Evolutionary conservation across 148 eudicot genomes (phyloP), one percentile per base, ranked within the genome.

Genomic region (Rhododendron molle): DNA sequence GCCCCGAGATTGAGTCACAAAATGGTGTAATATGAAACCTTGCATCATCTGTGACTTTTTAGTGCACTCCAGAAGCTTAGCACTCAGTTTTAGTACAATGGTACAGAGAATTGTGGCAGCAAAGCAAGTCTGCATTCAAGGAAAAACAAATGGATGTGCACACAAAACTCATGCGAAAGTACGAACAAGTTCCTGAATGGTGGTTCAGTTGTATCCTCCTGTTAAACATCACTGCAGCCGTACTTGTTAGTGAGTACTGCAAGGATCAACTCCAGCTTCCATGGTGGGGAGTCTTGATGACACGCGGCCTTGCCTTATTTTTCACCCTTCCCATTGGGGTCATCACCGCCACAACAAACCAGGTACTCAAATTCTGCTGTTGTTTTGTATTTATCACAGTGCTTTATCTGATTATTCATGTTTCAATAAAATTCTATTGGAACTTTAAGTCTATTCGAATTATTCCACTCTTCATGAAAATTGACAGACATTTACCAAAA

Each of bases 301-400:
- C 43, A 38, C 5, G 43, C 7, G 43, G 43, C 93, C 93, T 93
- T 56, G 94, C 95, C 40, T 89, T 93, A 81, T 76, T 92, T 82
- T 93, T 92, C 89, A 93, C 95, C 67, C 94, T 93, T 28, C 95
- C 95, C 18, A 88, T 92, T 65, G 93, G 94, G 65, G 89, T 91
- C 84, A 92, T 93, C 76, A 86, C 90, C 0, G 93, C 95, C 81
- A 93, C 95, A 12, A 91, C 94, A 23, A 93, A 93, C 78, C 93
- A 92, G 88, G 95, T 91, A 82, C 20, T 56, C 2, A 3, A 5
- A 30, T 7, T 38, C 43, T 38, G 43, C 43, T 38, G 43, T 0
- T 38, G 43, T 38, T 38, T 38, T 38, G 43, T 50, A 44, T 83
- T 82, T 46, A 54, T 26, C 40, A 38, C 18, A 38, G 7, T 28